Percentiles rank a stretch among this genome's conserved stretches.
Conservation (phyloP, 1,284 basidiomycete genomes). For the Microstroma glucosiphilum region DNA sequence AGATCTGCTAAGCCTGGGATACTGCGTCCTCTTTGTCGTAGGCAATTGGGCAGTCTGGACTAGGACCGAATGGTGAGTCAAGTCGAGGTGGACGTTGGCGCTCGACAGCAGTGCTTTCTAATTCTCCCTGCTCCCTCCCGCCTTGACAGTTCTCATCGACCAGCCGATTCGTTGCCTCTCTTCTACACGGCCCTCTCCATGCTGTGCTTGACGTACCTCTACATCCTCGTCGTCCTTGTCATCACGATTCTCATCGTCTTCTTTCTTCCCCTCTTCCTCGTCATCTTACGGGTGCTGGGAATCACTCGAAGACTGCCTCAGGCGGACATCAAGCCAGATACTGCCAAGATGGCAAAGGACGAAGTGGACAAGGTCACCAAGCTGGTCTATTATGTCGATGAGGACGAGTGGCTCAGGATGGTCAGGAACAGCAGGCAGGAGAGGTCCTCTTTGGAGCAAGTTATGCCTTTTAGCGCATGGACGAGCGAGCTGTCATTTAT, state of each 20-base stretch:
- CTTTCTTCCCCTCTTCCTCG: constrained; percentile 31
- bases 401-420: constrained; percentile 17
- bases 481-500: not conserved
- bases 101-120: not conserved
- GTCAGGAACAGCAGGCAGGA: constrained; percentile 2
- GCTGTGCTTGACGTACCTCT: constrained; percentile 31
- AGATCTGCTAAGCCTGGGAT: constrained; percentile 30
- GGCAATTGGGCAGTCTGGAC: constrained; percentile 40
- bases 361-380: constrained; percentile 29
- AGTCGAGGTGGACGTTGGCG: not conserved
- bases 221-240: constrained; percentile 33
- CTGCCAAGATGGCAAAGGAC: constrained; percentile 30
- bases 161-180: constrained; percentile 31
- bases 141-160: constrained; percentile 17
- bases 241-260: constrained; percentile 34
- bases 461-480: not conserved
- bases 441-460: not conserved
- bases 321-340: constrained; percentile 24
- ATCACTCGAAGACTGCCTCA: constrained; percentile 23
- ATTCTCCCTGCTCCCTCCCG: not conserved
- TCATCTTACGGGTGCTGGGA: constrained; percentile 31
- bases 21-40: constrained; percentile 34
- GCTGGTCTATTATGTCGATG: constrained; percentile 35
- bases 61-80: constrained; percentile 22
- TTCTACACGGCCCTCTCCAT: constrained; percentile 30